Base-by-base conservation (phyloP, 83 land plant species). In the Isoetes engelmannii region DNA sequence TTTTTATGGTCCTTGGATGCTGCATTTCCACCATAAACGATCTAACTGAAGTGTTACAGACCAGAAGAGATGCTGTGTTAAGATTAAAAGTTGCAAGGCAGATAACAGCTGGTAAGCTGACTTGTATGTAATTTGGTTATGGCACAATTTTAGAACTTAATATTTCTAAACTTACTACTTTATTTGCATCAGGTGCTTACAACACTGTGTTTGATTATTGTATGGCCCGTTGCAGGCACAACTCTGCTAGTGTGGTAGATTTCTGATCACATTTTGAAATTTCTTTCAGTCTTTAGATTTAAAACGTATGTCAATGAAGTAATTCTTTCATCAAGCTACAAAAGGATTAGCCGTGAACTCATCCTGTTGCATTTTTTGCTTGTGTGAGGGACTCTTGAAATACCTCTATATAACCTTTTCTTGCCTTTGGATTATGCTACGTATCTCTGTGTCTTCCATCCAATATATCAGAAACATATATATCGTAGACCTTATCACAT, bases 171-270 rank as follows among this genome's bases (percentile, higher is more conserved):
- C 13, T 58, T 7, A 63, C 50, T 55, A 4, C 59, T 69, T 18
- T 69, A 20, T 55, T 57, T 46, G 7, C 28, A 42, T 28, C 78
- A 92, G 97, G 89, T n/a, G 85, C 83, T 45, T 89, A 82, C 72
- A 57, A 76, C 44, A 83, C 81, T 83, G 79, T 83, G 57, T 92
- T 92, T 76, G 91, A 92, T 72, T 87, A 77, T 70, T 92, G 95
- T 78, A 65, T 79, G 72, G 94, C 94, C 74, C 82, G 91, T 48
- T 92, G 97, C 58, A 85, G 91, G 6, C 97, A 92, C 68, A 92
- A 84, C 78, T 92, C 97, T 72, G 89, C 82, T 21, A 89, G 97
- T 79, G 97, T 92, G 85, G 97, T 92, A 87, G 47, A 63, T 62
- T 58, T 9, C 21, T n/a, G 17, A 42, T 59, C 37, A 28, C 37